phyloP scores from a whole-genome alignment of 805 yeast species.

The Sungouiozyma ichnusensis region DNA sequence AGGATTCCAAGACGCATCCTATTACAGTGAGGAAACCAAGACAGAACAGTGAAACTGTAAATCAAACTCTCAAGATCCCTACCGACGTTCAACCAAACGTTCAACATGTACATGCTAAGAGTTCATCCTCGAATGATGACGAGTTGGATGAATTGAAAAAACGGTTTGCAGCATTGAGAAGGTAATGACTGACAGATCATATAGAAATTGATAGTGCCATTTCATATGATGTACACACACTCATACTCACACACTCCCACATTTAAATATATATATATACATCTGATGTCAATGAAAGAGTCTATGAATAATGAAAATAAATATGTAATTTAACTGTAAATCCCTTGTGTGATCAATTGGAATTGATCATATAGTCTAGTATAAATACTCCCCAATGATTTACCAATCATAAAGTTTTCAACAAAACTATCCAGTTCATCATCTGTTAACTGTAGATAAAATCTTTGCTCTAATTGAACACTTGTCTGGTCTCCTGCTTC shows the following conservation, averaged over 20 bases:
- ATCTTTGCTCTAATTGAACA: constrained; percentile 64
- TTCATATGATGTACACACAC: too few relatives aligned
- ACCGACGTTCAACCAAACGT: constrained; percentile 32
- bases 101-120: constrained; percentile 18
- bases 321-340: too few relatives aligned
- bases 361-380: constrained; percentile 92
- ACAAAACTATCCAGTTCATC: constrained; percentile 59
- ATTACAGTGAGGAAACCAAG: constrained; percentile 35
- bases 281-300: too few relatives aligned
- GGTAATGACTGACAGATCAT: constrained; percentile 18
- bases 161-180: constrained; percentile 69
- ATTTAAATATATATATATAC: too few relatives aligned
- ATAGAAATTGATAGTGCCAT: too few relatives aligned
- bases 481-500: constrained; percentile 79
- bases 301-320: too few relatives aligned
- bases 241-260: too few relatives aligned
- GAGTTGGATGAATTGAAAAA: constrained; percentile 34
- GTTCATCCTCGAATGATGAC: constrained; percentile 8
- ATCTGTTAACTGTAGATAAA: constrained; percentile 67
- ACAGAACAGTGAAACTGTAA: constrained; percentile 32
- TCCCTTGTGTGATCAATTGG: constrained; percentile 91
- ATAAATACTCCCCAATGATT: constrained; percentile 78
- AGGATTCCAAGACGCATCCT: constrained; percentile 28
- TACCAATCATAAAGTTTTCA: constrained; percentile 63
- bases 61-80: constrained; percentile 32